Percentiles rank a stretch among this genome's conserved stretches.
Conservation (phyloP, 2,329 filamentous ascomycete genomes). For the Pyrenochaeta sp. region DNA sequence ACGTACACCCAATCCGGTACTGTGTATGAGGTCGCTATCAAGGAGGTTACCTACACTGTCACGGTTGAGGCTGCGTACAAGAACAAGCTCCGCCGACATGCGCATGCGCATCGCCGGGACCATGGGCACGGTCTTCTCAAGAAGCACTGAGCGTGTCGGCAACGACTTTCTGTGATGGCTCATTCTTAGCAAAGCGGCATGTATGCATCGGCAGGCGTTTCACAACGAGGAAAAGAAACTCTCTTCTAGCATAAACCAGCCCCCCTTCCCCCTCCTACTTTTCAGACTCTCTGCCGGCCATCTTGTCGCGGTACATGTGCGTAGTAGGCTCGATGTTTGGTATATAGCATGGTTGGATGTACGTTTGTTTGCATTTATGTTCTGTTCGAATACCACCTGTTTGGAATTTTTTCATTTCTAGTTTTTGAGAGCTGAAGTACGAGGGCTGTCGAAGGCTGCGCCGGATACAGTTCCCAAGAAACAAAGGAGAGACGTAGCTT, state of each 20-base stretch:
- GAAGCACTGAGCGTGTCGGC: background rate
- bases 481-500: background rate
- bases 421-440: background rate
- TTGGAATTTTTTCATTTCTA: background rate
- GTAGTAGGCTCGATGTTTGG: too few species aligned
- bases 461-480: conserved; percentile 12
- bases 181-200: background rate
- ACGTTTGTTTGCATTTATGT: too few species aligned
- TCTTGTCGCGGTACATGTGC: too few species aligned
- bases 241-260: background rate
- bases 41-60: conserved; percentile 54
- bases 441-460: conserved; percentile 21
- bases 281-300: background rate
- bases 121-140: conserved; percentile 30
- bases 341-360: too few species aligned
- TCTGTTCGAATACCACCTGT: background rate
- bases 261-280: background rate
- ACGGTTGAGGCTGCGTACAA: conserved; percentile 43
- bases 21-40: conserved; percentile 56
- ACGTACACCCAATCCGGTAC: conserved; percentile 54
- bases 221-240: background rate
- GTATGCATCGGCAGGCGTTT: background rate
- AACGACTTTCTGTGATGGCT: too few species aligned
- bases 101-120: conserved; percentile 37
- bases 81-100: conserved; percentile 29